A percentile compares a stretch with the other conserved stretches of the same genome.
Conservation (phyloP, 2,329 filamentous ascomycete species). For the Fusarium chuoi region DNA sequence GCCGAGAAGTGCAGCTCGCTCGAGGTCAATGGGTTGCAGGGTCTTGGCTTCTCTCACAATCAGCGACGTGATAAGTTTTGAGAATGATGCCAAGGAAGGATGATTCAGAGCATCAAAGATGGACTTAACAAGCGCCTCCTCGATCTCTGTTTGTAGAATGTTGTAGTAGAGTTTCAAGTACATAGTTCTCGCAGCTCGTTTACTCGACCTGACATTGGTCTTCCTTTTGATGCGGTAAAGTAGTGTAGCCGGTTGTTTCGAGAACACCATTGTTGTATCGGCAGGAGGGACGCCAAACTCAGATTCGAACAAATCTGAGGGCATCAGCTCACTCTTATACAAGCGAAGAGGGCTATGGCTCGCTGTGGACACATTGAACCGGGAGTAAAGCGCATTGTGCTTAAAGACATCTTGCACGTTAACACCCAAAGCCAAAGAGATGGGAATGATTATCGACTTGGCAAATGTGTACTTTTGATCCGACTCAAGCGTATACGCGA, state of each 20-base stretch:
- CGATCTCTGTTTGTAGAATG: conserved; percentile 79
- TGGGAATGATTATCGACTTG: conserved; percentile 70
- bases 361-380: conserved; percentile 89
- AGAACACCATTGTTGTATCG: conserved; percentile 73
- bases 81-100: conserved; percentile 57
- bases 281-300: conserved; percentile 65
- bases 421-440: conserved; percentile 86
- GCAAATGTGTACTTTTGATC: conserved; percentile 58
- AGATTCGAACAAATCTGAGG: conserved; percentile 75
- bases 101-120: conserved; percentile 54
- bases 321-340: conserved; percentile 74
- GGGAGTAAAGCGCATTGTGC: conserved; percentile 81
- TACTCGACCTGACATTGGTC: conserved; percentile 48
- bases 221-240: conserved; percentile 81
- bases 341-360: conserved; percentile 79
- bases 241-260: conserved; percentile 82
- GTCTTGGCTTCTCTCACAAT: conserved; percentile 57
- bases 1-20: conserved; percentile 65
- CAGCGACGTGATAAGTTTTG: conserved; percentile 57
- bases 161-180: conserved; percentile 80
- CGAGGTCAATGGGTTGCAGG: conserved; percentile 63
- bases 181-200: conserved; percentile 57
- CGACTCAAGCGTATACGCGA: conserved; percentile 75
- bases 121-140: conserved; percentile 57
- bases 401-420: conserved; percentile 98